Base-by-base conservation (phyloP, 2,329 filamentous ascomycete species). In the Myriosclerotinia scirpicola region DNA sequence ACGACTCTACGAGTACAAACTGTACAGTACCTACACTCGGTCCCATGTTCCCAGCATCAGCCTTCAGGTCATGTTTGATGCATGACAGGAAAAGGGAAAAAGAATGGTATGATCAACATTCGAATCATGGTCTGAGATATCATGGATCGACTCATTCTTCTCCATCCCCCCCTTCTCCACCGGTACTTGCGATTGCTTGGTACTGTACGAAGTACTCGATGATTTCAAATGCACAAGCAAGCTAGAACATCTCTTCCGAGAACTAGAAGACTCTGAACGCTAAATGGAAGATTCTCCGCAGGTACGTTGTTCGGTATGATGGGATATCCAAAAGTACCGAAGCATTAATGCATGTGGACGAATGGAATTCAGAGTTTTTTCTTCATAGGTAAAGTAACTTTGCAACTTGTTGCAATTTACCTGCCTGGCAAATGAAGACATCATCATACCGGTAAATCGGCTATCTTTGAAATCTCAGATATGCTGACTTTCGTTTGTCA, bases 41-140 rank as follows among this genome's bases (percentile, higher is more conserved):
- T 46, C 38, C 36, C 38, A 56, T 42, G 38, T 9, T 42, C 14
- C 8, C 12, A 22, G 53, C 20, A 36, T 17, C 40, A 15, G 4
- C 40, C 2, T 42, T 5, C 17, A 15, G 40, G 3, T 15, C 1
- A 42, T 42, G 2, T 8, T 9, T 40, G 5, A 26, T 42, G 54
- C 54, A 56, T 26, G n/a, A 15, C 34, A 14, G 20, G 3, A 14
- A 12, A 14, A 12, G 36, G 7, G 34, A 14, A 56, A 26, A 26
- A 38, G 14, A 38, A 55, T 56, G 54, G n/a, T 9, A 56, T 42
- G 54, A 56, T 56, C 38, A 42, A 20, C 38, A 56, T 56, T 44
- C 54, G 54, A 44, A 56, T 30, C 38, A 56, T 56, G 54, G 14
- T 17, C 14, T 40, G 54, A 56, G 36, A 40, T 17, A 8, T 42